Evolutionary conservation across 768 basidiomycete species (phyloP), one percentile per base, ranked within the genome.

Genomic region (Suillus luteus): DNA sequence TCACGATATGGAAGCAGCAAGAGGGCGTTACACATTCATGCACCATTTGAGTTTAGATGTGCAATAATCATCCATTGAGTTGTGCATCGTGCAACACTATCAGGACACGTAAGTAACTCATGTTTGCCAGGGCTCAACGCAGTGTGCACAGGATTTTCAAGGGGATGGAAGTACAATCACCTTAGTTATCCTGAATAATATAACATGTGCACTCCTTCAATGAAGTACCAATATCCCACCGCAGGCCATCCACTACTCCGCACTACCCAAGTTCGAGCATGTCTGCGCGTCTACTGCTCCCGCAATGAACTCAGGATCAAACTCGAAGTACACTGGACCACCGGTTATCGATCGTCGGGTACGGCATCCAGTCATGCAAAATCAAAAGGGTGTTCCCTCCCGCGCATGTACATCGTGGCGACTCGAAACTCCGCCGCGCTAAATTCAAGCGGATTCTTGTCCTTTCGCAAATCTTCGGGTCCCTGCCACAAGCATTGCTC

Each of bases 401-500:
- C 69, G 15, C 67, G 46, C 12, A 66, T 69, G 58, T 76, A 75
- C 15, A 73, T 67, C 8, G 65, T 67, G 7, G 71, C 70, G 17
- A 75, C 6, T 35, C 33, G 33, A 35, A 35, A 75, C 17, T 69
- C 73, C 2, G 71, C 60, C 1, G 75, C 55, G 2, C 66, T 69
- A 33, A 75, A 59, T 4, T 70, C 69, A 1, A 70, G 67, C 1
- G 71, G 73, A 12, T 75, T 68, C 41, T 73, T 69, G 62, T 71
- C 71, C 38, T 70, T 68, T 55, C 67, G 66, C 9, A 69, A 63
- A 4, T 75, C 71, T 43, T 73, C 69, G 43, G 70, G 67, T 31
- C 75, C 77, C 40, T 71, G 68, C 73, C 78, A 78, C 49, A 68
- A 52, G 14, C 77, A 76, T 2, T 66, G 68, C n/a, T 69, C 67